A percentile compares a stretch with the other conserved stretches of the same genome.
Conservation (phyloP, 1,284 basidiomycete species). For the Sphagnurus paluster region DNA sequence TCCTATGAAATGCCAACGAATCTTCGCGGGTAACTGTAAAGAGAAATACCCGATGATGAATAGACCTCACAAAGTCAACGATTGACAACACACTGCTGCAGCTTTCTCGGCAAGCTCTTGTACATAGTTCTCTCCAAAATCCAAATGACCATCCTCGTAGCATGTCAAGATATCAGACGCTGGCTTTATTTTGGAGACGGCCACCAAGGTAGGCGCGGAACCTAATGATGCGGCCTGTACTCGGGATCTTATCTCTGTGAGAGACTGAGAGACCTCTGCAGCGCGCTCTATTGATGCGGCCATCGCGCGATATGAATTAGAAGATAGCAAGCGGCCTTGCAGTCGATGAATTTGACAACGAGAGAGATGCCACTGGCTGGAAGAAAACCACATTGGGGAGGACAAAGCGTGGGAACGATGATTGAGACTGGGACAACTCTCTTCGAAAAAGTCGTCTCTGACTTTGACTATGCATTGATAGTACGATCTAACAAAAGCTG, state of each 20-base stretch:
- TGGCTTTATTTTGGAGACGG: slow-evolving; percentile 95
- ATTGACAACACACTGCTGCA: slow-evolving; percentile 36
- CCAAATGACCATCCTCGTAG: slow-evolving; percentile 77
- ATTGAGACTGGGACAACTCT: too few relatives aligned
- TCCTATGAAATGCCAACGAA: slow-evolving; percentile 98
- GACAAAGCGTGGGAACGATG: too few relatives aligned
- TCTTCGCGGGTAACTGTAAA: slow-evolving; percentile 73
- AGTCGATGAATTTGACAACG: neutral
- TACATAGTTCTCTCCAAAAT: slow-evolving; percentile 98
- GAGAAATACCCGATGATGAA: slow-evolving; percentile 9
- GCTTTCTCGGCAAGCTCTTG: slow-evolving; percentile 95
- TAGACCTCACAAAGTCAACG: slow-evolving; percentile 1
- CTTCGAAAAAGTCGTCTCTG: too few relatives aligned
- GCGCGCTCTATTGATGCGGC: slow-evolving; percentile 25
- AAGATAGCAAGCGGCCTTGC: slow-evolving; percentile 4
- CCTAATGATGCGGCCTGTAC: slow-evolving; percentile 38
- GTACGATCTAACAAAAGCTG: too few relatives aligned
- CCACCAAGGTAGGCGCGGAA: slow-evolving; percentile 56
- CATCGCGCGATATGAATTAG: slow-evolving; percentile 16
- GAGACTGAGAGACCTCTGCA: slow-evolving; percentile 50
- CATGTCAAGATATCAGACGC: slow-evolving; percentile 84
- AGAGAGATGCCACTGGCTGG: neutral
- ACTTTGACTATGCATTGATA: too few relatives aligned
- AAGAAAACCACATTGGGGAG: too few relatives aligned
- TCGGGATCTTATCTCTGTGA: slow-evolving; percentile 50